A percentile compares a stretch with the other conserved stretches of the same genome.
Evolutionary conservation across 192 early-diverging fungal species (phyloP).

Genomic region (Coemansia sp.): DNA sequence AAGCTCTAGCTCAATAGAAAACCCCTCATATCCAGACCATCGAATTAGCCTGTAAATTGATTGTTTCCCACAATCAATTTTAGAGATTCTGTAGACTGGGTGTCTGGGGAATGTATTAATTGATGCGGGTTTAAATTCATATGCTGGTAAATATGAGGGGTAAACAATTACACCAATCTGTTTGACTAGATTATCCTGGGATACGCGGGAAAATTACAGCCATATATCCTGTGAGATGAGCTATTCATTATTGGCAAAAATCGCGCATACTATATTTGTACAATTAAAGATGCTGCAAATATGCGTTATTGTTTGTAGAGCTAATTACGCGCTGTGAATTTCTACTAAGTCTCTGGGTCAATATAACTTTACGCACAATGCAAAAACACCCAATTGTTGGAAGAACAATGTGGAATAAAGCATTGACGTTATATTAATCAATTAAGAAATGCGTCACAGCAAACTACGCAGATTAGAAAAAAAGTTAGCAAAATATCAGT

Average conservation of each 20-base stretch:
- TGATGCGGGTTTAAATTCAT: neutral
- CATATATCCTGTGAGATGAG: neutral
- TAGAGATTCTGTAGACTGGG: neutral
- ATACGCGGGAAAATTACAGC: neutral
- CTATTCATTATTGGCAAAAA: neutral
- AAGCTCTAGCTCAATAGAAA: neutral
- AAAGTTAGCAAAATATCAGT: neutral
- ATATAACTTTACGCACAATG: neutral
- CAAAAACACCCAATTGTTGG: neutral
- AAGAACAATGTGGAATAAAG: neutral
- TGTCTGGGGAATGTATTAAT: neutral
- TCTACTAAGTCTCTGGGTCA: neutral
- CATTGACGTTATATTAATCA: no score
- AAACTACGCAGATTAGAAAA: neutral
- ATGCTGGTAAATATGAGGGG: neutral
- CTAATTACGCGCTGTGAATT: neutral
- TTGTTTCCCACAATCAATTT: slow-evolving; percentile 7
- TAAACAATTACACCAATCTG: neutral
- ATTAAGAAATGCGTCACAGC: neutral
- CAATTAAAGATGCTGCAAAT: neutral
- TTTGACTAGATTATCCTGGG: neutral
- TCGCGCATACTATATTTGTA: neutral
- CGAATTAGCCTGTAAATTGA: neutral
- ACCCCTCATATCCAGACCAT: neutral
- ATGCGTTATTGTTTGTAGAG: no score